Evolutionary conservation across 1,284 basidiomycete genomes (phyloP).

Genomic region (Leccinum variabile): DNA sequence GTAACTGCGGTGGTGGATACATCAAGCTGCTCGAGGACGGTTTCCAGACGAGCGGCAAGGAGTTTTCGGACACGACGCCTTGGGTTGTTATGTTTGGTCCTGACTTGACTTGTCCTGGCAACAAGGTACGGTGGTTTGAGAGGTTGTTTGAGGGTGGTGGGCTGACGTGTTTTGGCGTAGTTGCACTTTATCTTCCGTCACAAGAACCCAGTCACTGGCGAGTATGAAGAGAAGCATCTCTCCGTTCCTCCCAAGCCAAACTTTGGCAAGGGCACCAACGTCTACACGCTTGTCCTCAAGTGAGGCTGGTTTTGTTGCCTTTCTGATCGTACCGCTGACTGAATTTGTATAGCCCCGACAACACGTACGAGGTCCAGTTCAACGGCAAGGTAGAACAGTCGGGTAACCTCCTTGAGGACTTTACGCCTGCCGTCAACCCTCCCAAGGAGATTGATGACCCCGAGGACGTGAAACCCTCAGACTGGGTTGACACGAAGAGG

Average conservation of each 20-base stretch:
- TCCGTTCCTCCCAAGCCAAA: slow-evolving; percentile 78
- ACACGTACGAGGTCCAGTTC: slow-evolving; percentile 91
- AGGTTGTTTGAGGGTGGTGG: not conserved
- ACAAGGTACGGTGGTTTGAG: slow-evolving; percentile 55
- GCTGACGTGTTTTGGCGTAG: slow-evolving; percentile 39
- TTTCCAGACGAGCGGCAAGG: slow-evolving; percentile 88
- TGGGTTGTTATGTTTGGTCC: slow-evolving; percentile 98
- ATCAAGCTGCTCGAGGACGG: slow-evolving; percentile 94
- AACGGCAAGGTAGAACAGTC: slow-evolving; percentile 83
- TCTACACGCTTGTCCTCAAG: slow-evolving; percentile 93
- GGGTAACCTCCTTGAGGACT: slow-evolving; percentile 92
- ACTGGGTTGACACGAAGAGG: slow-evolving; percentile 91
- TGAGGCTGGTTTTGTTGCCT: slow-evolving; percentile 42
- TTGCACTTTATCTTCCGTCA: slow-evolving; percentile 98
- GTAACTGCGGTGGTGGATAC: slow-evolving; percentile 99
- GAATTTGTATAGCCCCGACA: slow-evolving; percentile 70
- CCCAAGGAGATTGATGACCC: slow-evolving; percentile 91
- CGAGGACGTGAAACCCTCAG: slow-evolving; percentile 84
- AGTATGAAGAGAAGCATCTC: slow-evolving; percentile 97
- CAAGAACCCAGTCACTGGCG: slow-evolving; percentile 88
- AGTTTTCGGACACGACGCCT: slow-evolving; percentile 96
- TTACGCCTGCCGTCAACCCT: slow-evolving; percentile 94
- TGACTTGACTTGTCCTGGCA: slow-evolving; percentile 84
- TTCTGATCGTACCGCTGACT: not conserved
- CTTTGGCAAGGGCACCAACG: slow-evolving; percentile 86